phyloP scores from a whole-genome alignment of 2,329 filamentous ascomycete species.

The Stemphylium beticola region DNA sequence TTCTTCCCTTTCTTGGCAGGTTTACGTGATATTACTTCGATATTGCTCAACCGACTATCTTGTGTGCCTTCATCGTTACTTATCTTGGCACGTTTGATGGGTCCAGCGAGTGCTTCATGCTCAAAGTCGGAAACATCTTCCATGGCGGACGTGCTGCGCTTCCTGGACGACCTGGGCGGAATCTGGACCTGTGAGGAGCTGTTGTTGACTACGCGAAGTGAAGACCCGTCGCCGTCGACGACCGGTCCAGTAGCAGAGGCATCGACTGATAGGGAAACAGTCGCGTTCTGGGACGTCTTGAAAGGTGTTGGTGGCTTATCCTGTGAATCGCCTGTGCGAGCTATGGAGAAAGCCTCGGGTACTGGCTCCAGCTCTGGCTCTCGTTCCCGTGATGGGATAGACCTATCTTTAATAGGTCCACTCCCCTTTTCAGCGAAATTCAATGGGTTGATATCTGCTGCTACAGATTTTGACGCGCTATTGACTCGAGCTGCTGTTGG shows the following conservation, averaged over 20 bases:
- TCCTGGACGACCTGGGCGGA: conserved; percentile 13
- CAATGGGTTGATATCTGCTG: conserved; percentile 1
- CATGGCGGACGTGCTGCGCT: conserved; percentile 16
- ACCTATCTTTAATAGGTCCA: neutral
- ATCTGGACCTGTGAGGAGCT: conserved; percentile 16
- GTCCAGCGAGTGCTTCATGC: conserved; percentile 1
- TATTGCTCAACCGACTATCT: conserved; percentile 15
- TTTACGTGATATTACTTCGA: conserved; percentile 13
- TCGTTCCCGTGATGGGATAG: neutral
- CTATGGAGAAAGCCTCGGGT: conserved; percentile 22
- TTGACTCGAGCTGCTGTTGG: conserved; percentile 31
- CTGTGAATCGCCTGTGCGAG: conserved; percentile 23
- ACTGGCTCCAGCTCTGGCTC: neutral
- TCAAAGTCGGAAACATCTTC: conserved; percentile 2
- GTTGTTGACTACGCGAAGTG: neutral
- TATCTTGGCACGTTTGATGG: conserved; percentile 27
- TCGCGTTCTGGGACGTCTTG: neutral
- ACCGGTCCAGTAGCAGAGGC: neutral
- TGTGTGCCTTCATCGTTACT: conserved; percentile 12
- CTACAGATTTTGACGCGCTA: neutral
- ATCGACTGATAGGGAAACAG: neutral
- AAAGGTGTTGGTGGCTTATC: neutral
- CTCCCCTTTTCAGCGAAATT: neutral
- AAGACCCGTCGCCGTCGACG: neutral
- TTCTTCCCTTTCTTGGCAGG: conserved; percentile 19